Evolutionary conservation across 2,329 filamentous ascomycete species (phyloP).

Genomic region (Aaosphaeria arxii): DNA sequence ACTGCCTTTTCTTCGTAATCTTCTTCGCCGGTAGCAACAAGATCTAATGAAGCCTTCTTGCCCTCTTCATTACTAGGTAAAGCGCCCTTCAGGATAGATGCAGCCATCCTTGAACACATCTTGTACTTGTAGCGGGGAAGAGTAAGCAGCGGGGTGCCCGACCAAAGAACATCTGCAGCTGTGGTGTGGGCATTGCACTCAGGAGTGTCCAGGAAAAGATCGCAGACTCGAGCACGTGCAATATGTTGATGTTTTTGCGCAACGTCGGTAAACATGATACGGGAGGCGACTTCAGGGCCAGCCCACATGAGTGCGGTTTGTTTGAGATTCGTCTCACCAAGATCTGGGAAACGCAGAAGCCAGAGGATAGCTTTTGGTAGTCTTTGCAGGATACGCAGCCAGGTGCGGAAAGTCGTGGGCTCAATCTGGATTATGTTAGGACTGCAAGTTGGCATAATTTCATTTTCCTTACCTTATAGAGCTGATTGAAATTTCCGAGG

Average conservation of each 20-base stretch:
- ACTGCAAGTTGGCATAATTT: background rate
- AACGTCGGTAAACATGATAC: constrained; percentile 93
- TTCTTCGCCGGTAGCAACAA: constrained; percentile 74
- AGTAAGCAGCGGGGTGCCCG: constrained; percentile 87
- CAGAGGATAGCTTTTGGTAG: constrained; percentile 88
- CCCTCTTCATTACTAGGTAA: constrained; percentile 72
- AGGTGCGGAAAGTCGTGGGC: constrained; percentile 91
- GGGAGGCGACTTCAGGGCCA: constrained; percentile 75
- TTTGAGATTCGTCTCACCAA: constrained; percentile 82
- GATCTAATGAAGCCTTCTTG: constrained; percentile 63
- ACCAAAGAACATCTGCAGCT: constrained; percentile 94
- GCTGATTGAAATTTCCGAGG: constrained; percentile 95
- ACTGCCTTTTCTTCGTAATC: constrained; percentile 71
- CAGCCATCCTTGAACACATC: constrained; percentile 98
- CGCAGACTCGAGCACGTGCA: constrained; percentile 82
- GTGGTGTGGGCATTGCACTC: constrained; percentile 99
- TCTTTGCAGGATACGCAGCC: constrained; percentile 83
- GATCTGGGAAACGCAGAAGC: constrained; percentile 93
- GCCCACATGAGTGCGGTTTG: constrained; percentile 82
- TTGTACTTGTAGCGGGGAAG: constrained; percentile 92
- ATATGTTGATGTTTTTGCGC: constrained; percentile 95
- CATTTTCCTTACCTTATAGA: constrained; percentile 76
- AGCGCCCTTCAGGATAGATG: constrained; percentile 87
- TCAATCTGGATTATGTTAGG: constrained; percentile 67
- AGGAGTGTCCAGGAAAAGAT: constrained; percentile 93